Percentiles rank a stretch among this genome's conserved stretches.
Conservation (phyloP, 192 early-diverging fungal species). For the Backusella psychrophila region DNA sequence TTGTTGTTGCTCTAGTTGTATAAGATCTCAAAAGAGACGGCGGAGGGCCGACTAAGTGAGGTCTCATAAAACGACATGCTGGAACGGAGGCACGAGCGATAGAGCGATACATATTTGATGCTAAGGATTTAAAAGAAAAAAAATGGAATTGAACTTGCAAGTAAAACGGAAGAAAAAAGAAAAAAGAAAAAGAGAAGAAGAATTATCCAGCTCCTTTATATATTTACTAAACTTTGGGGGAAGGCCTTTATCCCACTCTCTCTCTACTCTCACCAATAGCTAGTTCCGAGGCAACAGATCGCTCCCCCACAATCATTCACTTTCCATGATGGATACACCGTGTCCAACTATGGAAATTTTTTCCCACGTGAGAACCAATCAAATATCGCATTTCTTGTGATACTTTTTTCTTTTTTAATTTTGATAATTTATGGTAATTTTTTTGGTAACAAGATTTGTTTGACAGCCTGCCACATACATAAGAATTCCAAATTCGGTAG, state of each 20-base stretch:
- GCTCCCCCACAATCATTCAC: constrained; percentile 1
- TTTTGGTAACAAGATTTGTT: not conserved
- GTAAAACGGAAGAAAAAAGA: not conserved
- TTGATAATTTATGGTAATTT: not conserved
- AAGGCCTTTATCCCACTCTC: not conserved
- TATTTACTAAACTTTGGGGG: constrained; percentile 9
- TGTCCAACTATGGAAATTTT: constrained; percentile 4
- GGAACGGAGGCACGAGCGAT: not conserved
- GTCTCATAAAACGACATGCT: constrained; percentile 7
- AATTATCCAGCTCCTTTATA: not conserved
- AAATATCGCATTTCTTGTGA: not conserved
- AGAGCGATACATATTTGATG: constrained; percentile 6
- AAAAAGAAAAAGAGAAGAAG: not conserved
- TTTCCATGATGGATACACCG: constrained; percentile 2
- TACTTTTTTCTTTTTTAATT: constrained; percentile 4
- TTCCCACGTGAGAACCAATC: constrained; percentile 6
- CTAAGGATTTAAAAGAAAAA: not conserved
- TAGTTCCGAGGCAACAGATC: constrained; percentile 7
- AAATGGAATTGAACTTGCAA: not conserved
- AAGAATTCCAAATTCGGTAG: constrained; percentile 1
- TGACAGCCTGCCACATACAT: constrained; percentile 3
- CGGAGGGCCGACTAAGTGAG: constrained; percentile 8
- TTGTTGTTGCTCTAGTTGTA: not conserved
- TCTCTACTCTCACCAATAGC: constrained; percentile 7
- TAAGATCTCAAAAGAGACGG: not conserved